These are phyloP conservation scores for Penicillium sclerotiorum DNA, from an alignment of 2,329 filamentous ascomycete species.

Conservation along the genomic window DNA sequence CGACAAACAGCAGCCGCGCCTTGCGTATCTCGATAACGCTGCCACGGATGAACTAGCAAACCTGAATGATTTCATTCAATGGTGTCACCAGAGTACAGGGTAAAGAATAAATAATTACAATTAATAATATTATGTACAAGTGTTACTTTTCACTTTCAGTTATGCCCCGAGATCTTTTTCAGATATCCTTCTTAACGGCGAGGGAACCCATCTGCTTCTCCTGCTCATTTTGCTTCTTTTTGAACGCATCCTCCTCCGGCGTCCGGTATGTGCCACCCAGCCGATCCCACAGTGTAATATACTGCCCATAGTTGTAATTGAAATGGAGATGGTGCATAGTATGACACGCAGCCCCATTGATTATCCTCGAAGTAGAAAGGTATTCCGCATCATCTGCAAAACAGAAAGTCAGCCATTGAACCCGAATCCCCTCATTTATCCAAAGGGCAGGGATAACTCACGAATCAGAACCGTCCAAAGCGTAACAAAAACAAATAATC, in stretches of 20 bases:
- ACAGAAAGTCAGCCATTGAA: background rate
- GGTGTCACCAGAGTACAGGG: conserved; percentile 13
- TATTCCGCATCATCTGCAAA: conserved; percentile 82
- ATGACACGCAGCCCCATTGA: conserved; percentile 88
- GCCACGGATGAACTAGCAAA: conserved; percentile 35
- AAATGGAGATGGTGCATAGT: conserved; percentile 87
- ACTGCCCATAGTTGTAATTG: conserved; percentile 94
- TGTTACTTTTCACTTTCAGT: no score
- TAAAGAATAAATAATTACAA: no score
- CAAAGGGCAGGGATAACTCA: conserved; percentile 20
- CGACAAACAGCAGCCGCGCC: conserved; percentile 12
- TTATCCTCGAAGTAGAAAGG: conserved; percentile 77
- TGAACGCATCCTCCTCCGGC: conserved; percentile 22
- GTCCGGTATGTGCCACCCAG: conserved; percentile 67
- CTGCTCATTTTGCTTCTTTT: conserved; percentile 8
- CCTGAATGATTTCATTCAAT: conserved; percentile 35
- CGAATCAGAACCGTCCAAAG: conserved; percentile 93
- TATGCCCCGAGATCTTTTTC: background rate
- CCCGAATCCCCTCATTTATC: background rate
- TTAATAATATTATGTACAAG: no score
- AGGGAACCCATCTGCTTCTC: background rate
- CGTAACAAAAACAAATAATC: conserved; percentile 87
- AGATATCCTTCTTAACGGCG: conserved; percentile 4
- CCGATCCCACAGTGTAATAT: conserved; percentile 89
- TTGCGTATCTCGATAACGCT: conserved; percentile 29